These are phyloP conservation scores for Marvania coccoides DNA, from an alignment of 139 green algal genomes.

Conservation along the genomic window DNA sequence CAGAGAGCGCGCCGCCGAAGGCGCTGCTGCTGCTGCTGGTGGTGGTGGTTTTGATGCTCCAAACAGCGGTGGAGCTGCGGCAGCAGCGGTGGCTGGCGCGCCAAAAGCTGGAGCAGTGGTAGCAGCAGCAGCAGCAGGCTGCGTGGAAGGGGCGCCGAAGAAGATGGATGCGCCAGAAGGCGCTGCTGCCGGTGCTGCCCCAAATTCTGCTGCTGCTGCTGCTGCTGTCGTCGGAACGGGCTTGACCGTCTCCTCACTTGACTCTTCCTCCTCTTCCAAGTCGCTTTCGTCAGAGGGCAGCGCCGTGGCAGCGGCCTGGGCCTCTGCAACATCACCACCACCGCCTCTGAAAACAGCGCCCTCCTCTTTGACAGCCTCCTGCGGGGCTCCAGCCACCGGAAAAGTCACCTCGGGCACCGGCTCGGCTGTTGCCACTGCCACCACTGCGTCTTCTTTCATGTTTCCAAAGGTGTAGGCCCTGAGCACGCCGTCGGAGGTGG, in stretches of 20 bases:
- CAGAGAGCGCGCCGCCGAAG: conserved; percentile 3
- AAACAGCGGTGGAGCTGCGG: too few species aligned
- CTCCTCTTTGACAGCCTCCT: too few species aligned
- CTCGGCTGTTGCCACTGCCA: background rate
- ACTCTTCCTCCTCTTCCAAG: conserved; percentile 6
- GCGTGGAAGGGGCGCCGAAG: background rate
- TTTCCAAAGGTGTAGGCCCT: conserved; percentile 38
- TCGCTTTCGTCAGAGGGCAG: conserved; percentile 10
- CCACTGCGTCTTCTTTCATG: too few species aligned
- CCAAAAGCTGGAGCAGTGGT: background rate
- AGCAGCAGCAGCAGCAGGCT: background rate
- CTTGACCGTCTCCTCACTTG: background rate
- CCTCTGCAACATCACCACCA: too few species aligned
- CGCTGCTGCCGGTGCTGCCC: background rate
- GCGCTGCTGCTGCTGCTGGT: background rate
- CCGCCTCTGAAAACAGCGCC: too few species aligned
- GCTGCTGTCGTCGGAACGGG: background rate
- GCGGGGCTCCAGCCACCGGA: too few species aligned
- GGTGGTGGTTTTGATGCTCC: too few species aligned
- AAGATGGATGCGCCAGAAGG: background rate
- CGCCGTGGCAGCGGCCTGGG: conserved; percentile 3
- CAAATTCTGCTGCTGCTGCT: too few species aligned
- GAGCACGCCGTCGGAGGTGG: conserved; percentile 49
- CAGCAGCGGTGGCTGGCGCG: background rate
- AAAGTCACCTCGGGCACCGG: background rate